phyloP scores from a whole-genome alignment of 75 land plant species.

The Cryptomeria japonica region DNA sequence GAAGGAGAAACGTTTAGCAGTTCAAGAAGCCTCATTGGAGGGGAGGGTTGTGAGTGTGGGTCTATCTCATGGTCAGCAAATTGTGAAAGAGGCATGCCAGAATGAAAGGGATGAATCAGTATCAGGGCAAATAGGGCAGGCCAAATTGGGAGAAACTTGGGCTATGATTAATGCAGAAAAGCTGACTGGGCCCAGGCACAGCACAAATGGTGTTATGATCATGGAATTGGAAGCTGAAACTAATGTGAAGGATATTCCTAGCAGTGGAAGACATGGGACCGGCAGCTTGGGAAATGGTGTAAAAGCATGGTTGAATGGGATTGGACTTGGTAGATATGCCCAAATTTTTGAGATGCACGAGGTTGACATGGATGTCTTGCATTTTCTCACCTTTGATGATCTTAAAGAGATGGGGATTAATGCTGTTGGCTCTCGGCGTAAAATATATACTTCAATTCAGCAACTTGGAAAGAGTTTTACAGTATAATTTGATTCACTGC shows the following conservation, averaged over 20 bases:
- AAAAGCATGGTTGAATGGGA: conserved; percentile 59
- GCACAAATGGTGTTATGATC: neutral
- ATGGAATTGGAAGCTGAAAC: neutral
- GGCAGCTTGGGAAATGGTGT: conserved; percentile 35
- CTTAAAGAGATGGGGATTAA: conserved; percentile 90
- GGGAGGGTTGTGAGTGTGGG: neutral
- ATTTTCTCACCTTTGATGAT: conserved; percentile 83
- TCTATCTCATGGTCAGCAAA: neutral
- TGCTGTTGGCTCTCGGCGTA: conserved; percentile 91
- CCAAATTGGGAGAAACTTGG: conserved; percentile 3
- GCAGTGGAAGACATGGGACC: neutral
- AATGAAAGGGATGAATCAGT: conserved; percentile 14
- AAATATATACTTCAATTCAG: conserved; percentile 76
- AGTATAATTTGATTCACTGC: neutral
- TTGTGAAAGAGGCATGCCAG: neutral
- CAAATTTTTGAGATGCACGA: conserved; percentile 85
- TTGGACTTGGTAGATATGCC: conserved; percentile 75
- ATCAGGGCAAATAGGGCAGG: conserved; percentile 8
- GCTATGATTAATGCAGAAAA: neutral
- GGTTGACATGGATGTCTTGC: conserved; percentile 88
- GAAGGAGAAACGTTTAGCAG: conserved; percentile 6
- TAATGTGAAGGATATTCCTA: neutral
- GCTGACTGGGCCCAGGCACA: conserved; percentile 3
- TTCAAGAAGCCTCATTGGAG: neutral
- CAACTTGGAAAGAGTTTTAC: conserved; percentile 32